These are phyloP conservation scores for Rugonectria rugulosa DNA, from an alignment of 2,329 filamentous ascomycete genomes.

Conservation along the genomic window DNA sequence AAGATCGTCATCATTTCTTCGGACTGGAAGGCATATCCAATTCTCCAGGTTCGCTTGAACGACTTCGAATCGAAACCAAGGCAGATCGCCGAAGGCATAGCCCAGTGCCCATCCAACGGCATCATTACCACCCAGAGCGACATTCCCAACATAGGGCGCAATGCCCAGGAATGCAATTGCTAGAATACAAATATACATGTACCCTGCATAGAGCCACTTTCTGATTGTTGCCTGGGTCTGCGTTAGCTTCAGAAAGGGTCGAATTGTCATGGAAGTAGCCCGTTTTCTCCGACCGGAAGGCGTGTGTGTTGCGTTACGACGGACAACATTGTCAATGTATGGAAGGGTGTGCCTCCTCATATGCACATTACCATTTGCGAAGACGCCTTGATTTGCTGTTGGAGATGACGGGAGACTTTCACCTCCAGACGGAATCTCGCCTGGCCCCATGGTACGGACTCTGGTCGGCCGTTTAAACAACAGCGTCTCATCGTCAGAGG, in stretches of 20 bases:
- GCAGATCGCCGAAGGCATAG: slow-evolving; percentile 84
- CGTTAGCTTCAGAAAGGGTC: slow-evolving; percentile 82
- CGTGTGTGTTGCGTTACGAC: slow-evolving; percentile 58
- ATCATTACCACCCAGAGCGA: slow-evolving; percentile 76
- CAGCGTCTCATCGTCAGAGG: slow-evolving; percentile 44
- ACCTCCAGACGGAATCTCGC: slow-evolving; percentile 13
- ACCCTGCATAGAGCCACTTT: slow-evolving; percentile 85
- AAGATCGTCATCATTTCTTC: slow-evolving; percentile 39
- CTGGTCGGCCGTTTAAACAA: slow-evolving; percentile 29
- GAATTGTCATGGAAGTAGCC: slow-evolving; percentile 68
- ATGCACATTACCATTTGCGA: slow-evolving; percentile 29
- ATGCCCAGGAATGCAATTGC: slow-evolving; percentile 74
- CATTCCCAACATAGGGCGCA: slow-evolving; percentile 70
- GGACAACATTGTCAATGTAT: slow-evolving; percentile 43
- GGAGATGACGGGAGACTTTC: slow-evolving; percentile 31
- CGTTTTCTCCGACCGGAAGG: slow-evolving; percentile 72
- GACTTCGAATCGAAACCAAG: slow-evolving; percentile 74
- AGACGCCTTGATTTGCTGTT: slow-evolving; percentile 26
- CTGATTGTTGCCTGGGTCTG: slow-evolving; percentile 76
- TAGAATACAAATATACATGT: slow-evolving; percentile 75
- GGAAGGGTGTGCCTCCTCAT: slow-evolving; percentile 62
- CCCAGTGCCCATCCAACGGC: slow-evolving; percentile 92
- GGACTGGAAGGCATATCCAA: slow-evolving; percentile 77
- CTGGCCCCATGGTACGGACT: slow-evolving; percentile 43
- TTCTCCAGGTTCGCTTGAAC: slow-evolving; percentile 71